phyloP scores from a whole-genome alignment of 129 eudicot genomes.

The Flaveria bidentis region DNA sequence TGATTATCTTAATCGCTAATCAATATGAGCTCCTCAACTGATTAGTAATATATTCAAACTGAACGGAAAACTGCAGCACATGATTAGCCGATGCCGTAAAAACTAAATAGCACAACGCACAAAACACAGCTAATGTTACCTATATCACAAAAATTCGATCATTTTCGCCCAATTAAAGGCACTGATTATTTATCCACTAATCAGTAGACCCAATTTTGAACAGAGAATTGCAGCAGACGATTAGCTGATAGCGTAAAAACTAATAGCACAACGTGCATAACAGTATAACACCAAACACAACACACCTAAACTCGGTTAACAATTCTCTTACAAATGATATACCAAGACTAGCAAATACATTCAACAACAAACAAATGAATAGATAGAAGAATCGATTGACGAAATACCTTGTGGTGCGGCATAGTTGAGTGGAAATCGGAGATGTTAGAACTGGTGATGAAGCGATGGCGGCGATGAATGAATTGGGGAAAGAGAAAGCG shows the following conservation, averaged over 20 bases:
- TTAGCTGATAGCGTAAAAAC: too few species aligned
- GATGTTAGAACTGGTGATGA: slow-evolving; percentile 18
- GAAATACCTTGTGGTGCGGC: slow-evolving; percentile 49
- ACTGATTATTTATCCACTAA: too few species aligned
- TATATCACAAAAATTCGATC: too few species aligned
- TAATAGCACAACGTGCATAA: too few species aligned
- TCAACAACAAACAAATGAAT: background rate
- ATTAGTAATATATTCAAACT: background rate
- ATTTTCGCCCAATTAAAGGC: too few species aligned
- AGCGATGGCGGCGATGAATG: slow-evolving; percentile 20
- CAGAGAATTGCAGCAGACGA: too few species aligned
- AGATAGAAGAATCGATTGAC: background rate
- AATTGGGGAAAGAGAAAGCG: slow-evolving; percentile 26
- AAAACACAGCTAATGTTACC: too few species aligned
- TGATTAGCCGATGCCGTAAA: background rate
- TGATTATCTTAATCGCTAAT: background rate
- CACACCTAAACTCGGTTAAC: too few species aligned
- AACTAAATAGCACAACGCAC: background rate
- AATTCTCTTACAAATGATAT: background rate
- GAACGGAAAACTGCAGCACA: background rate
- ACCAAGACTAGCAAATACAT: background rate
- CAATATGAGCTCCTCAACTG: background rate
- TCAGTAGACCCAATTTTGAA: too few species aligned
- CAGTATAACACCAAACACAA: too few species aligned
- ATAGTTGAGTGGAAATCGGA: slow-evolving; percentile 29